These are phyloP conservation scores for Sinapis alba DNA, from an alignment of 441 rosid species.

Conservation along the genomic window DNA sequence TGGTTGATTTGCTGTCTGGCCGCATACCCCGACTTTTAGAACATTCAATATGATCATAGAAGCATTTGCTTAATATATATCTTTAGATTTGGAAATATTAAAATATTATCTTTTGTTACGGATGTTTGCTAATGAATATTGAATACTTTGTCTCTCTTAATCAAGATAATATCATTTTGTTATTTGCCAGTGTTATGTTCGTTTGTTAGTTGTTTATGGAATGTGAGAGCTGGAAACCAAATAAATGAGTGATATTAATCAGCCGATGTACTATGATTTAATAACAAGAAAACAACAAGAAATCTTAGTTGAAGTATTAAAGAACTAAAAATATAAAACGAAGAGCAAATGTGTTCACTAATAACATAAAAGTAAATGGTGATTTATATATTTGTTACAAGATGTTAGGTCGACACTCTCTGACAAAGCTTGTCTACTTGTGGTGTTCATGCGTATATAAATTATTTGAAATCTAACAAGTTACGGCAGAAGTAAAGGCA, in stretches of 20 bases:
- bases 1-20: too few species aligned
- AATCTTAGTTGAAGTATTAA: background rate
- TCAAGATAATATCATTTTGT: background rate
- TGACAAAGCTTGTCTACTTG: background rate
- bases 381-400: background rate
- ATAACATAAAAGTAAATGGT: background rate
- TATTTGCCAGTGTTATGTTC: background rate
- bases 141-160: background rate
- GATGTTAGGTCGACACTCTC: background rate
- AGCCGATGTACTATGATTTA: background rate
- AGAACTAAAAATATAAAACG: background rate
- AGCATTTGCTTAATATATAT: background rate
- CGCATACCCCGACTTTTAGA: too few species aligned
- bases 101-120: background rate
- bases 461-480: background rate
- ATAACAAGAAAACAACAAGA: background rate
- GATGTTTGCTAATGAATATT: background rate
- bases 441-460: background rate
- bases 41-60: background rate
- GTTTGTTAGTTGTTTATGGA: too few species aligned
- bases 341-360: background rate
- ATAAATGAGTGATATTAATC: background rate
- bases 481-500: constrained; percentile 13
- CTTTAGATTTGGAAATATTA: background rate
- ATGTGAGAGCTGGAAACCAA: background rate